phyloP scores from a whole-genome alignment of 208 protist species.

The Leishmania aethiopica region DNA sequence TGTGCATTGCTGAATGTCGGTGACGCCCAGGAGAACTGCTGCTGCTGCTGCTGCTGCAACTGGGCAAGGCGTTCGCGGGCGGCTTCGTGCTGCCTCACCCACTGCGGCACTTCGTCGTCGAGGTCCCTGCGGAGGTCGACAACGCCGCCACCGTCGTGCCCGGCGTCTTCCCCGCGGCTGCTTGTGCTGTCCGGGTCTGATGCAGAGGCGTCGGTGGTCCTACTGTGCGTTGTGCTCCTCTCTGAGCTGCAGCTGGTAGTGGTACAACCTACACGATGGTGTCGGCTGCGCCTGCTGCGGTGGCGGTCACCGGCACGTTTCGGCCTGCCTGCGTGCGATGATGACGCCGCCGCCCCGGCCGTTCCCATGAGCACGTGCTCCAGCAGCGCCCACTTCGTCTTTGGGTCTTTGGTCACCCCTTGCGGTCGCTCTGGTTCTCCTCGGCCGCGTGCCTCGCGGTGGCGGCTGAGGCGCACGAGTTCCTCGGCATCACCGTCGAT shows the following conservation, averaged over 20 bases:
- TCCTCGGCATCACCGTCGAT: not conserved
- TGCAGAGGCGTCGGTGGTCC: not conserved
- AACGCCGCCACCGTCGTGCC: not conserved
- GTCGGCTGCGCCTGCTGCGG: not conserved
- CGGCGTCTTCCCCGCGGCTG: not conserved
- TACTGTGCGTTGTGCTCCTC: not conserved
- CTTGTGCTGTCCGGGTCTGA: not conserved
- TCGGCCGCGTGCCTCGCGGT: not conserved
- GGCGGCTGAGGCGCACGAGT: not conserved
- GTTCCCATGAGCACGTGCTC: constrained; percentile 3
- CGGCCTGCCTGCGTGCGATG: not conserved
- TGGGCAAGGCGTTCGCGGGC: constrained; percentile 8
- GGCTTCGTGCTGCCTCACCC: constrained; percentile 22
- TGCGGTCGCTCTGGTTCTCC: not conserved
- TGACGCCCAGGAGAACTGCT: constrained; percentile 4
- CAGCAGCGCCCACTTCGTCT: not conserved
- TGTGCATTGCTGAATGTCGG: constrained; percentile 1
- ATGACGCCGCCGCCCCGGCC: not conserved
- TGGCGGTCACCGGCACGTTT: not conserved
- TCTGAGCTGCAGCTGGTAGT: not conserved
- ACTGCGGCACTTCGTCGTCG: constrained; percentile 31
- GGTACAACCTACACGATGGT: not conserved
- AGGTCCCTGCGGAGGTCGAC: constrained; percentile 14
- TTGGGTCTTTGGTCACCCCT: not conserved
- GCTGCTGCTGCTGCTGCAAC: constrained; percentile 1